A percentile compares a stretch with the other conserved stretches of the same genome.
These are phyloP conservation scores for Lipomyces kockii DNA, from an alignment of 805 yeast species.

Conservation along the genomic window DNA sequence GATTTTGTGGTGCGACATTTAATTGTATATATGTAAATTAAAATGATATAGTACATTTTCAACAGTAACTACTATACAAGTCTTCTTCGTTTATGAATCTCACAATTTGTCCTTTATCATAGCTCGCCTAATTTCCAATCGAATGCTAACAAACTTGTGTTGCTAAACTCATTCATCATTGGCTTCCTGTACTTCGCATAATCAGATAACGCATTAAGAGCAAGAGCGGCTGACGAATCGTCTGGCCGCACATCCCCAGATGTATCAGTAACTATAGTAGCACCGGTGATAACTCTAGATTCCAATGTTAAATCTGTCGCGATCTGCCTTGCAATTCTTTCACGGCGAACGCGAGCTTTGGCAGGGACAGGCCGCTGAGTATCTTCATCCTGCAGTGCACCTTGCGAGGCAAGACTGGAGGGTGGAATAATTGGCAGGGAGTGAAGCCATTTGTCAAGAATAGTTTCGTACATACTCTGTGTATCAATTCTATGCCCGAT, in stretches of 20 bases:
- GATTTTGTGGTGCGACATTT: too few species aligned
- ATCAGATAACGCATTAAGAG: conserved; percentile 1
- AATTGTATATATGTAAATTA: conserved; percentile 1
- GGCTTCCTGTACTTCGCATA: conserved; percentile 13
- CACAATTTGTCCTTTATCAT: not conserved
- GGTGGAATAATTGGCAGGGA: conserved; percentile 29
- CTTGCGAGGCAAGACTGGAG: not conserved
- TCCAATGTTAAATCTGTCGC: conserved; percentile 33
- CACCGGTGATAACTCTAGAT: conserved; percentile 15
- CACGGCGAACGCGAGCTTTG: conserved; percentile 36
- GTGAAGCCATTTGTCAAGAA: conserved; percentile 39
- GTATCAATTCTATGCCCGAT: conserved; percentile 13
- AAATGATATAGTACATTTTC: not conserved
- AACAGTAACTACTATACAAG: not conserved
- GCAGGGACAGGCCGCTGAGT: conserved; percentile 21
- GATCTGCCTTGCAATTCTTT: conserved; percentile 28
- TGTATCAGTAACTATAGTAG: not conserved
- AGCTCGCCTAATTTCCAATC: conserved; percentile 10
- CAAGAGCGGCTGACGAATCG: conserved; percentile 5
- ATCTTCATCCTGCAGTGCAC: conserved; percentile 13
- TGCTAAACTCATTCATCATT: not conserved
- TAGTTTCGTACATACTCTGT: conserved; percentile 27
- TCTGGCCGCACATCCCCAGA: not conserved
- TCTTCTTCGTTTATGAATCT: not conserved
- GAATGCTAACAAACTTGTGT: conserved; percentile 12